These are phyloP conservation scores for Tulasnella sp. DNA, from an alignment of 768 basidiomycete species.

Conservation along the genomic window DNA sequence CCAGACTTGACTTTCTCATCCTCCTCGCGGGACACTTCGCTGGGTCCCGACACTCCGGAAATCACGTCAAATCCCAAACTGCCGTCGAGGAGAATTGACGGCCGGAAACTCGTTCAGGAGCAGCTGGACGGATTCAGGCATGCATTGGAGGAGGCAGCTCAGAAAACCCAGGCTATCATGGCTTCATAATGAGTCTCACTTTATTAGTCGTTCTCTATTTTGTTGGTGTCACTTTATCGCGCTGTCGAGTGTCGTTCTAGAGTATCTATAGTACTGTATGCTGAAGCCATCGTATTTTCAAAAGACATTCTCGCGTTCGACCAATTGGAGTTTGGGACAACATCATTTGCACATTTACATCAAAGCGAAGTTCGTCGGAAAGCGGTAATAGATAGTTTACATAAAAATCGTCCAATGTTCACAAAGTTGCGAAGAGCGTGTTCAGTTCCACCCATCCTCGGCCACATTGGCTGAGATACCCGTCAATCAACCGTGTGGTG, in stretches of 20 bases:
- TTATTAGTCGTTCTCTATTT: not conserved
- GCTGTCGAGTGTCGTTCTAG: not conserved
- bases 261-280: not conserved
- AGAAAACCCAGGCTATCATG: conserved; percentile 75
- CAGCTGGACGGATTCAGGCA: conserved; percentile 65
- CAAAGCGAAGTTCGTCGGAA: not conserved
- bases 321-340: not conserved
- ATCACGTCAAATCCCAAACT: not conserved
- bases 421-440: not conserved
- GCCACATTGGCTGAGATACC: not conserved
- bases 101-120: conserved; percentile 61
- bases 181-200: conserved; percentile 24
- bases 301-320: too few species aligned
- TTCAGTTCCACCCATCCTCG: not conserved
- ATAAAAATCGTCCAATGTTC: not conserved
- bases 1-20: conserved; percentile 23
- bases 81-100: conserved; percentile 44
- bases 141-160: conserved; percentile 57
- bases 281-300: not conserved
- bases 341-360: not conserved
- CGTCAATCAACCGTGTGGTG: not conserved
- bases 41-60: not conserved
- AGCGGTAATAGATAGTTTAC: not conserved
- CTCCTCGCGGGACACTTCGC: conserved; percentile 22
- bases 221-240: not conserved